These are phyloP conservation scores for Cutaneotrichosporon cutaneum DNA, from an alignment of 1,284 basidiomycete genomes.

Conservation along the genomic window DNA sequence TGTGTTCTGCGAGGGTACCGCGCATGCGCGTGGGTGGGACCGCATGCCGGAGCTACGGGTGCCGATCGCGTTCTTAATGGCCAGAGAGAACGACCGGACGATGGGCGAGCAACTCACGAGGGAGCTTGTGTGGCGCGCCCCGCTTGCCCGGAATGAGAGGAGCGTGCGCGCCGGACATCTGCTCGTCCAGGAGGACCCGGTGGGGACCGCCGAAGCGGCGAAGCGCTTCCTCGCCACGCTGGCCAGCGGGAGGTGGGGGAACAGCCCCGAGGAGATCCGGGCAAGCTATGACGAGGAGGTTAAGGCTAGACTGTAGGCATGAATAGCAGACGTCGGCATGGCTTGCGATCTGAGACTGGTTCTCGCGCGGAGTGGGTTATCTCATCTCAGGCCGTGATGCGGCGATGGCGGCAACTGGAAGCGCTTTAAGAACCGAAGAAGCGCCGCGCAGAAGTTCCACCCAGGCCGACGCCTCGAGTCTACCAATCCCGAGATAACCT, in stretches of 20 bases:
- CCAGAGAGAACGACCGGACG: constrained; percentile 28
- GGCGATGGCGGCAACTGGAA: no score
- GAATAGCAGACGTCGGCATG: no score
- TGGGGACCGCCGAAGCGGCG: constrained; percentile 32
- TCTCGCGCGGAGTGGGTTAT: no score
- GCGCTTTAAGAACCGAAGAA: no score
- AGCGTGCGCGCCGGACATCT: constrained; percentile 38
- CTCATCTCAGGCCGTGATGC: no score
- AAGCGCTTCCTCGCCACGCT: constrained; percentile 34
- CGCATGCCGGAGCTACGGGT: constrained; percentile 30
- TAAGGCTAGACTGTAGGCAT: constrained; percentile 10
- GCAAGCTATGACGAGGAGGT: constrained; percentile 4
- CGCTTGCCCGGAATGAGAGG: constrained; percentile 32
- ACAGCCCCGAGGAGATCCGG: not conserved
- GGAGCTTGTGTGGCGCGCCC: constrained; percentile 40
- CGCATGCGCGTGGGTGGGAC: constrained; percentile 37
- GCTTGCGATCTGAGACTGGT: no score
- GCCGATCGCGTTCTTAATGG: constrained; percentile 36
- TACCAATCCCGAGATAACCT: no score
- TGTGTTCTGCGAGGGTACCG: constrained; percentile 30
- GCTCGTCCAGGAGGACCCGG: constrained; percentile 44
- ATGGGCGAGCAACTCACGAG: constrained; percentile 24
- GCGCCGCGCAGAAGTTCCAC: no score
- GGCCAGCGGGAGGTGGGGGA: constrained; percentile 10
- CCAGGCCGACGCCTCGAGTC: no score